Percentiles rank a stretch among this genome's conserved stretches.
phyloP scores from a whole-genome alignment of 805 yeast species.

The Yarrowia yakushimensis region DNA sequence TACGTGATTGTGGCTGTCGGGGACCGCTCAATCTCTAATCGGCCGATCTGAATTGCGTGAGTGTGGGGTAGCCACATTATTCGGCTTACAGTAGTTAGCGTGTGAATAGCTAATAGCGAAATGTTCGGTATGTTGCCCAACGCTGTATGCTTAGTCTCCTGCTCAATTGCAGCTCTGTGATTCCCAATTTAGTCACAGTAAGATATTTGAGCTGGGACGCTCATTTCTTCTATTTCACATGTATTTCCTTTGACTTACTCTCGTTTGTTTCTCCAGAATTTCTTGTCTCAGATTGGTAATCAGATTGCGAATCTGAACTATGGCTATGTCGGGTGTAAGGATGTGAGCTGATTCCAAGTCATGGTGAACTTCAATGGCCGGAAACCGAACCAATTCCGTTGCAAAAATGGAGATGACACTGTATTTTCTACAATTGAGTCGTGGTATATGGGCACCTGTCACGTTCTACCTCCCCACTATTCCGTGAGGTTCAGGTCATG shows the following conservation, averaged over 20 bases:
- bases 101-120: too few relatives aligned
- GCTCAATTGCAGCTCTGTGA: too few relatives aligned
- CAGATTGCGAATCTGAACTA: conserved; percentile 3
- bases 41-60: neutral
- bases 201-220: too few relatives aligned
- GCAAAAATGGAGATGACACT: too few relatives aligned
- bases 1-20: conserved; percentile 4
- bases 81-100: neutral
- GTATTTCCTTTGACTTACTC: neutral
- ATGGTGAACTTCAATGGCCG: too few relatives aligned
- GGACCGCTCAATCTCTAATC: neutral
- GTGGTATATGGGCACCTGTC: too few relatives aligned
- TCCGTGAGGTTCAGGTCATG: too few relatives aligned
- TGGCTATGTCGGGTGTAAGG: neutral
- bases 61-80: neutral
- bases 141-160: too few relatives aligned
- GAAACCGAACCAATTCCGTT: too few relatives aligned
- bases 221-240: neutral
- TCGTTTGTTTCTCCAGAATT: neutral
- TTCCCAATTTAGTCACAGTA: neutral
- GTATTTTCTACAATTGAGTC: too few relatives aligned
- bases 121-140: too few relatives aligned
- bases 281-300: neutral
- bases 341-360: neutral
- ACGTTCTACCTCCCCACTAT: too few relatives aligned